These are phyloP conservation scores for Syzygium jambos DNA, from an alignment of 345 rosid species.

Conservation along the genomic window DNA sequence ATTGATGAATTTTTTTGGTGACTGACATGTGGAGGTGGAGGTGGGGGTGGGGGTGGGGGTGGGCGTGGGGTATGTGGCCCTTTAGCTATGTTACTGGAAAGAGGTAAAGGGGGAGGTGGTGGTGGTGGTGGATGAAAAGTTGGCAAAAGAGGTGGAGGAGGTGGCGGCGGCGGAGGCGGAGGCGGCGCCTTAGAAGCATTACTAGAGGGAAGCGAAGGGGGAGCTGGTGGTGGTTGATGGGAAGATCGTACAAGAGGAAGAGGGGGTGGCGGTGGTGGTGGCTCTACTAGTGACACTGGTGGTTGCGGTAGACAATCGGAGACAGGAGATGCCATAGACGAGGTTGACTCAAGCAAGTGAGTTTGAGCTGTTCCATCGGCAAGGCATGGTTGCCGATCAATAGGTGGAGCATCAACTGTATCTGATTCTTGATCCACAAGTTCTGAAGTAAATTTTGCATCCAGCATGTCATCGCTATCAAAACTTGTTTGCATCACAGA, in stretches of 20 bases:
- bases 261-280: neutral
- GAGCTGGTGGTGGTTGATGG: slow-evolving; percentile 5
- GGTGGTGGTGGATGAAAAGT: slow-evolving; percentile 13
- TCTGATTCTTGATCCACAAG: slow-evolving; percentile 20
- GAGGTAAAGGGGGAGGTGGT: slow-evolving; percentile 12
- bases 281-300: slow-evolving; percentile 7
- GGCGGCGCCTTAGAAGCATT: neutral
- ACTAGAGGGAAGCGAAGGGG: slow-evolving; percentile 3
- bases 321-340: slow-evolving; percentile 7
- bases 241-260: neutral
- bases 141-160: slow-evolving; percentile 10
- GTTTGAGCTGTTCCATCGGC: slow-evolving; percentile 18
- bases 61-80: neutral
- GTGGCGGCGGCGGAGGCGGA: neutral
- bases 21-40: neutral
- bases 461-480: slow-evolving; percentile 31
- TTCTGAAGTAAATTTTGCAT: slow-evolving; percentile 25
- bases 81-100: slow-evolving; percentile 2
- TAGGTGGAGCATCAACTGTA: slow-evolving; percentile 17
- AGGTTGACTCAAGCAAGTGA: slow-evolving; percentile 13
- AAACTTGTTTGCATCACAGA: slow-evolving; percentile 20
- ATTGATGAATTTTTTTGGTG: neutral
- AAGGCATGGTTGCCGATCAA: slow-evolving; percentile 17
- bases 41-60: neutral
- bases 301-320: neutral